Base-by-base conservation (phyloP, 2,329 filamentous ascomycete species). In the Biscogniauxia mediterranea region DNA sequence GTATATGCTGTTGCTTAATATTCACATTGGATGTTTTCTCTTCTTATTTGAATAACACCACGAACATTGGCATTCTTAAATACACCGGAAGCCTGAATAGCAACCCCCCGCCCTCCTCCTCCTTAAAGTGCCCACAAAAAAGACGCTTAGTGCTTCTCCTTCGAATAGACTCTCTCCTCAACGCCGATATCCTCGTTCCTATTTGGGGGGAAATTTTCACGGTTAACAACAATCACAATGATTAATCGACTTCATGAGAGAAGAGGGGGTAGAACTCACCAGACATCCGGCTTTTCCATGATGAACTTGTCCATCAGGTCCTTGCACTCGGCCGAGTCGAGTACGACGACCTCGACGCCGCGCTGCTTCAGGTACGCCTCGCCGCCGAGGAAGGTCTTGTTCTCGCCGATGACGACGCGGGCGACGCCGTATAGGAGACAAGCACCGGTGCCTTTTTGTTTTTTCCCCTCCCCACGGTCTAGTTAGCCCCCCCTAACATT, bases 391-490 rank as follows among this genome's bases (percentile, higher is more conserved):
- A 91, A 93, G 20, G 84, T 92, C 70, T 85, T 85, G 76, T 93
- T 92, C 78, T 93, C 90, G 54, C 89, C 90, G 67, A 93, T 85
- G 28, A 93, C 89, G 2, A 93, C 89, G 21, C 90, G 83, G 54
- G 83, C 81, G 61, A 93, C 83, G 69, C 89, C 89, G 80, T 92
- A 93, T 62, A 93, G 81, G 62, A 93, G 78, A 70, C 89, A 92
- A 2, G 90, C 89, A 8, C 90, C 90, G 3, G 90, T 92, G 75
- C 79, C 72, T 76, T 51, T 28, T 9, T 52, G 9, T n/a, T 26
- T 20, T 17, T 20, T 4, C 52, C 19, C n/a, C n/a, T 21, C 17
- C 49, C 20, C 3, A 13, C 28, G 11, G 28, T 32, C 7, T 32
- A 32, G 28, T 32, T 32, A 32, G 28, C 28, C 28, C 28, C 23